Percentiles rank a stretch among this genome's conserved stretches.
Evolutionary conservation across 2,329 filamentous ascomycete genomes (phyloP).

Genomic region (Aspergillus transmontanensis): DNA sequence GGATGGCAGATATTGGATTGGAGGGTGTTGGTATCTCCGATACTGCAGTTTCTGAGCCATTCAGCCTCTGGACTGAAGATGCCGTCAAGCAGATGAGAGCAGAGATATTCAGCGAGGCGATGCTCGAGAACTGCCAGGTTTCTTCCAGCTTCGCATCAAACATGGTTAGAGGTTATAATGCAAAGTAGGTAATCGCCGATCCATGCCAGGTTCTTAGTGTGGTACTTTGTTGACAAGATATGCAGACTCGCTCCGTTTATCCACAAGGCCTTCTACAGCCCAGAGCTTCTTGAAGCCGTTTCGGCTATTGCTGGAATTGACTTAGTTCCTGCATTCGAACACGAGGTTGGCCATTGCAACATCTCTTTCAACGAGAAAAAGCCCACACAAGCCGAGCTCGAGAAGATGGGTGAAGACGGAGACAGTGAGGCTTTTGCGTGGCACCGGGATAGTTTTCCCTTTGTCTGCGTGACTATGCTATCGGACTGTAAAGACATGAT

Average conservation of each 20-base stretch:
- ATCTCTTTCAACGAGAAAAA: background rate
- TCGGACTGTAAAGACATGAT: constrained; percentile 64
- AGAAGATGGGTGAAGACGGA: background rate
- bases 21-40: constrained; percentile 60
- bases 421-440: constrained; percentile 41
- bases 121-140: constrained; percentile 58
- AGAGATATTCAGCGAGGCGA: constrained; percentile 59
- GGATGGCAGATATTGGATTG: constrained; percentile 57
- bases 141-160: constrained; percentile 58
- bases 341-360: constrained; percentile 1
- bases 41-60: constrained; percentile 64
- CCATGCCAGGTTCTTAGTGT: background rate
- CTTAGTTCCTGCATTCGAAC: background rate
- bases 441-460: constrained; percentile 60
- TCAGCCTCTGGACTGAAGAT: constrained; percentile 62
- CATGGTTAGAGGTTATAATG: constrained; percentile 48
- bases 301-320: background rate
- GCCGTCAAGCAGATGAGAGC: constrained; percentile 62
- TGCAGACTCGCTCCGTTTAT: background rate
- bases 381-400: background rate
- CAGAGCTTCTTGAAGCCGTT: background rate
- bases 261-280: background rate
- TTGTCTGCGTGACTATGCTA: constrained; percentile 67
- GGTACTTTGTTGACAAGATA: background rate
- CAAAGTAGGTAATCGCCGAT: background rate